Base-by-base conservation (phyloP, 2,329 filamentous ascomycete species). In the Cladobotryum mycophilum region DNA sequence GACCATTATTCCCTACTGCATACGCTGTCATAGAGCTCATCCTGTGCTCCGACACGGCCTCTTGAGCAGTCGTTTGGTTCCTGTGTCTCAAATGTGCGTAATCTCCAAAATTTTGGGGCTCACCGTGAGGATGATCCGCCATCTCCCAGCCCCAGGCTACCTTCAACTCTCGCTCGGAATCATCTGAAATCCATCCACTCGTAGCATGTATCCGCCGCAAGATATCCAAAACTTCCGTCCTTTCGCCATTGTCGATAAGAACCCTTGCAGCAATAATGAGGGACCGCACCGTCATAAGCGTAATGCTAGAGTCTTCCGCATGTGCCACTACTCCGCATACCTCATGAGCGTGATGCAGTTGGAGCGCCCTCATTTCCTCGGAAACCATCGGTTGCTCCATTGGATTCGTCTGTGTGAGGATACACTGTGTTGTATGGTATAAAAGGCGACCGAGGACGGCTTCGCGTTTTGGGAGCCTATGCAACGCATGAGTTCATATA, bases 251-350 rank as follows among this genome's bases (percentile, higher is more conserved):
- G 47, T 82, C 76, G 0, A 79, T 81, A 4, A 97, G 74, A 46
- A 84, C 84, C 59, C 87, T 82, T 6, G 86, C 86, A 2, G 88
- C 88, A 49, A 93, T 85, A 37, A 85, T 83, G 6, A 96, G 75
- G 34, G 86, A 89, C 9, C 87, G 85, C 37, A 93, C 81, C 2
- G 88, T 88, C 9, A 95, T 84, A 45, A 82, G 86, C 9, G 86
- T 83, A 33, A 96, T 82, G 25, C 88, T 88, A 22, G 81, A 78
- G 63, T 95, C 89, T 60, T 90, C 88, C 47, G 86, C 83, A 63
- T 95, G 89, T 2, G 89, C 88, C 20, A 88, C 84, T 55, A 97
- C 95, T 13, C 92, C 92, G 63, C 91, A 96, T 20, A 95, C 85
- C 64, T 91, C 85, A 58, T 87, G 85, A 0, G 89, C 86, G 63